Percentiles rank a stretch among this genome's conserved stretches.
Conservation (phyloP, 1,139 yeast genomes). For the Candida buenavistaensis region DNA sequence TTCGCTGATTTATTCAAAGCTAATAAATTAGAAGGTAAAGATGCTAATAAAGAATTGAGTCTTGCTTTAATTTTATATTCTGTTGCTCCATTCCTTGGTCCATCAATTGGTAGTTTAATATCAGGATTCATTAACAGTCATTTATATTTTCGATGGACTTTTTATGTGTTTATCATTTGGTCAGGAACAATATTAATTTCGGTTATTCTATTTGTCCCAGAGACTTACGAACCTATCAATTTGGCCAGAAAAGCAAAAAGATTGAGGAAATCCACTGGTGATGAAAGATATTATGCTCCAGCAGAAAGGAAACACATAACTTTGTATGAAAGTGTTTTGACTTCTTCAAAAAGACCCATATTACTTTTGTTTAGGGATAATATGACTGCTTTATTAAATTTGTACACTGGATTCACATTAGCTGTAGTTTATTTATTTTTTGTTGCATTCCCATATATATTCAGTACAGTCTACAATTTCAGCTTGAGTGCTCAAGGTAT, state of each 20-base stretch:
- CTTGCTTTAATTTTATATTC: conserved; percentile 31
- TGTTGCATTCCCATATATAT: conserved; percentile 61
- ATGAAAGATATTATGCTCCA: conserved; percentile 44
- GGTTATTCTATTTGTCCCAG: conserved; percentile 45
- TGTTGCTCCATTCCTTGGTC: conserved; percentile 33
- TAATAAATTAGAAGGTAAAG: conserved; percentile 13
- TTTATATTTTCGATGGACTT: conserved; percentile 44
- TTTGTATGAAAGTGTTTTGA: conserved; percentile 29
- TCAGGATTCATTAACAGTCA: conserved; percentile 29
- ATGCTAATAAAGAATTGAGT: conserved; percentile 24
- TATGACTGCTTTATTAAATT: conserved; percentile 60
- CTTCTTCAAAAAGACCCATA: conserved; percentile 54
- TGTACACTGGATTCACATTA: conserved; percentile 60
- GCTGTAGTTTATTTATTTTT: conserved; percentile 65
- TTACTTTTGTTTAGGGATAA: conserved; percentile 55
- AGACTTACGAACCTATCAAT: conserved; percentile 48
- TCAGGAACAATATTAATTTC: conserved; percentile 32
- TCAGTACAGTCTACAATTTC: conserved; percentile 47
- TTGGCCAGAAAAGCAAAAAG: conserved; percentile 47
- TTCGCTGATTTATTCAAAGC: conserved; percentile 31
- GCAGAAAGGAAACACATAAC: conserved; percentile 35
- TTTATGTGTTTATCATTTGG: conserved; percentile 41
- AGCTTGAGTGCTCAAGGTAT: conserved; percentile 40
- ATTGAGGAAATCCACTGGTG: conserved; percentile 46
- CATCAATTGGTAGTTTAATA: conserved; percentile 33